Conservation (phyloP, 2,329 filamentous ascomycete species). For the Cladosporium sp. region DNA sequence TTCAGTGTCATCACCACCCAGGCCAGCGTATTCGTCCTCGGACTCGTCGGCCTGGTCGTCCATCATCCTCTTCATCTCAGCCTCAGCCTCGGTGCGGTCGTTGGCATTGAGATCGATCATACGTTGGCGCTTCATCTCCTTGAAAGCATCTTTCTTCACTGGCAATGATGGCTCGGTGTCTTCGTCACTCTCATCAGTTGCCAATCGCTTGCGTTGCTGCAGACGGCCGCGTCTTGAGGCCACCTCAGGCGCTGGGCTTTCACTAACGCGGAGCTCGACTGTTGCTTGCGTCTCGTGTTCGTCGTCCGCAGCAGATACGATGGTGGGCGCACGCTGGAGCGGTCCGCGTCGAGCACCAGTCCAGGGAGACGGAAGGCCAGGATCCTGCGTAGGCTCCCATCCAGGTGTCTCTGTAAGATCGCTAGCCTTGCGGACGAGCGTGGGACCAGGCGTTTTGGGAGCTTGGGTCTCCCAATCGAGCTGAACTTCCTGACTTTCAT, state of each 20-base stretch:
- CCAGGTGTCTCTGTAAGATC: slow-evolving; percentile 34
- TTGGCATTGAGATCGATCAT: slow-evolving; percentile 43
- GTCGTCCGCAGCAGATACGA: slow-evolving; percentile 19
- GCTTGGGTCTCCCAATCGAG: slow-evolving; percentile 38
- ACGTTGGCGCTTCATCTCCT: slow-evolving; percentile 67
- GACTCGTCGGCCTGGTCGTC: slow-evolving; percentile 96
- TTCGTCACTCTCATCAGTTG: slow-evolving; percentile 47
- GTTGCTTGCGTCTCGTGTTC: slow-evolving; percentile 36
- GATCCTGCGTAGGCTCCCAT: slow-evolving; percentile 38
- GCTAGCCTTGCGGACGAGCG: slow-evolving; percentile 25
- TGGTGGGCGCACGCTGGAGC: slow-evolving; percentile 24
- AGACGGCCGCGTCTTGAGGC: slow-evolving; percentile 58
- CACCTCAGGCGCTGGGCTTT: slow-evolving; percentile 29
- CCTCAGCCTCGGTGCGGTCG: slow-evolving; percentile 57
- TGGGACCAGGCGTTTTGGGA: slow-evolving; percentile 33
- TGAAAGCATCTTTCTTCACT: slow-evolving; percentile 59
- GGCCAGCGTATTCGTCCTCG: slow-evolving; percentile 94
- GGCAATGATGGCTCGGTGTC: slow-evolving; percentile 41
- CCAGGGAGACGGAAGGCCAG: slow-evolving; percentile 33
- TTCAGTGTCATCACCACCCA: slow-evolving; percentile 75
- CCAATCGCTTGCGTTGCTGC: slow-evolving; percentile 40
- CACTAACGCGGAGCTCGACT: slow-evolving; percentile 34
- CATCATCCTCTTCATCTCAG: slow-evolving; percentile 84
- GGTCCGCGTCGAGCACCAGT: slow-evolving; percentile 17
- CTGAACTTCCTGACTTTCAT: slow-evolving; percentile 38